Conservation (phyloP, 768 basidiomycete species). For the Neoboletus brunneissimus region DNA sequence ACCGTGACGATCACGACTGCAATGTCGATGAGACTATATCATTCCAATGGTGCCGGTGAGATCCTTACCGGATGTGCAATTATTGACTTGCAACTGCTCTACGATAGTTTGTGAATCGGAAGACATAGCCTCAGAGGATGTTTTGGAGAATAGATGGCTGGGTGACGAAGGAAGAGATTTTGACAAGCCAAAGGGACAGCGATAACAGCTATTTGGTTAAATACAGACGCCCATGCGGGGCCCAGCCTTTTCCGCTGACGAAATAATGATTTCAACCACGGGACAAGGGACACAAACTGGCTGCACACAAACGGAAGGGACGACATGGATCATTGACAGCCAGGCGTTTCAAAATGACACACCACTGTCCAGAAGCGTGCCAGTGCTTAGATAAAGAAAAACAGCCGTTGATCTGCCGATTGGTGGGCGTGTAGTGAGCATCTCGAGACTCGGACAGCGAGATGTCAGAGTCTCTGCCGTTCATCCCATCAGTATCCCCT, state of each 20-base stretch:
- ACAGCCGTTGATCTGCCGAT: too few species aligned
- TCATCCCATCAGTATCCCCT: too few species aligned
- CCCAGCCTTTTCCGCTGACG: too few species aligned
- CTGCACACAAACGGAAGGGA: not conserved
- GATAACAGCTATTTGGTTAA: not conserved
- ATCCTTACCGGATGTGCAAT: slow-evolving; percentile 4
- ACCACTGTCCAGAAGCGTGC: too few species aligned
- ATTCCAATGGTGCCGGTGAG: not conserved
- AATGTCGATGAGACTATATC: not conserved
- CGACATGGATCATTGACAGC: too few species aligned
- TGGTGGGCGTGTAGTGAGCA: too few species aligned
- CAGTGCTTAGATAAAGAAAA: too few species aligned
- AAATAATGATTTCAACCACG: not conserved
- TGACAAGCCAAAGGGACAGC: too few species aligned
- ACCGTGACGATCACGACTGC: slow-evolving; percentile 7
- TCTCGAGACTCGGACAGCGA: too few species aligned
- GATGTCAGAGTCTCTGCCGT: too few species aligned
- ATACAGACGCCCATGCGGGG: not conserved
- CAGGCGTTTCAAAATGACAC: not conserved
- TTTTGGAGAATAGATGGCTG: not conserved
- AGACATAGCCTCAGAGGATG: slow-evolving; percentile 8
- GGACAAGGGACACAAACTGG: too few species aligned
- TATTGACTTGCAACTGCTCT: not conserved
- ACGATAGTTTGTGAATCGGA: slow-evolving; percentile 6
- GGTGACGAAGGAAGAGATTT: not conserved